phyloP scores from a whole-genome alignment of 495 filamentous ascomycete genomes.

The Friedmanniomyces simplex region DNA sequence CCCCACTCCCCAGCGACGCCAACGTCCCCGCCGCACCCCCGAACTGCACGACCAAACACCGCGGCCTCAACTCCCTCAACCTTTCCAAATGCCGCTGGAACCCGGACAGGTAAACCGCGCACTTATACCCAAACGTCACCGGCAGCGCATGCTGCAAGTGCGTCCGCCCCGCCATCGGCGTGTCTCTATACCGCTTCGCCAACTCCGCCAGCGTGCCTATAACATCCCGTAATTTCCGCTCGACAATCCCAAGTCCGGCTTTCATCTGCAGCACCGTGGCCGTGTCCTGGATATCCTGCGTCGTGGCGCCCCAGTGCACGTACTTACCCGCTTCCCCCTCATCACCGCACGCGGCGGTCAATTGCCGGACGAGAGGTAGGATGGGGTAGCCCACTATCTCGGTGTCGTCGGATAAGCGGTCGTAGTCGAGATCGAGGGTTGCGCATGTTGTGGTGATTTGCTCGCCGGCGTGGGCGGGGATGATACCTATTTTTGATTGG shows the following conservation, averaged over 20 bases:
- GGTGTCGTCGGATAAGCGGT: constrained; percentile 37
- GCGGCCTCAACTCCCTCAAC: constrained; percentile 14
- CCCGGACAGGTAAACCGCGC: constrained; percentile 20
- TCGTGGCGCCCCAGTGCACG: constrained; percentile 47
- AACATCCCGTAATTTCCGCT: constrained; percentile 30
- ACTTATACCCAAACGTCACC: constrained; percentile 25
- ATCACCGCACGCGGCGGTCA: constrained; percentile 32
- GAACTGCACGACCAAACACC: constrained; percentile 22
- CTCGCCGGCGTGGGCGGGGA: constrained; percentile 35
- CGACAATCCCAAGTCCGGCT: constrained; percentile 36
- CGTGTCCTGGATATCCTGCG: constrained; percentile 47
- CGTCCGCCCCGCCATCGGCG: constrained; percentile 43
- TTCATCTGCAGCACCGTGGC: constrained; percentile 42
- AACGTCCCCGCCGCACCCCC: constrained; percentile 24
- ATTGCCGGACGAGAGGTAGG: constrained; percentile 40
- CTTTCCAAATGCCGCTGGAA: constrained; percentile 20
- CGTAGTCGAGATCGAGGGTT: constrained; percentile 31
- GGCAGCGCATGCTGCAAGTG: constrained; percentile 40
- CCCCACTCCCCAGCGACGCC: constrained; percentile 20
- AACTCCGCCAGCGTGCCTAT: constrained; percentile 32
- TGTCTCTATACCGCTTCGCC: constrained; percentile 35
- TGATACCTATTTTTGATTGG: constrained; percentile 37
- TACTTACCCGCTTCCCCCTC: constrained; percentile 38
- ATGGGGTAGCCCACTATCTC: constrained; percentile 47
- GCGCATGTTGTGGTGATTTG: constrained; percentile 32